Conservation (phyloP, 306 rosid species). For the Acacia crassicarpa region DNA sequence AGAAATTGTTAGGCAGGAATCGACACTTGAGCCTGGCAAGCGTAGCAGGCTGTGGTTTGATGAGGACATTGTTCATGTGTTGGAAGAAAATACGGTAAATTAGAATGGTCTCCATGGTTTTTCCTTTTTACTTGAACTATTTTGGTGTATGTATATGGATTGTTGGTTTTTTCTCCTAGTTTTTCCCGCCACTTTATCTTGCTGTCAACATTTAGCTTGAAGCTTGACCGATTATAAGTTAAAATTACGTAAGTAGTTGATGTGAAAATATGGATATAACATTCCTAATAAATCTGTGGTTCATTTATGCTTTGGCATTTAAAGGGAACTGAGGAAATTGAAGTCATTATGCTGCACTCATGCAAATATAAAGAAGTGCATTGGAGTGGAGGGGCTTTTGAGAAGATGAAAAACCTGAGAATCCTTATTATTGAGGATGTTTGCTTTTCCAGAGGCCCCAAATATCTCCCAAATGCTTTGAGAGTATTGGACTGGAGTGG, state of each 20-base stretch:
- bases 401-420: neutral
- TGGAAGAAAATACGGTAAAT: slow-evolving; percentile 9
- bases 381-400: neutral
- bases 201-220: neutral
- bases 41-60: neutral
- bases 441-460: neutral
- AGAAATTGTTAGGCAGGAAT: too few relatives aligned
- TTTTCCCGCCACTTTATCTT: neutral
- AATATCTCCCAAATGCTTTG: slow-evolving; percentile 6
- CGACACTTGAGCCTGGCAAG: too few relatives aligned
- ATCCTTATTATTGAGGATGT: neutral
- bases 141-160: neutral
- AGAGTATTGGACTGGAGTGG: slow-evolving; percentile 1
- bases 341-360: neutral
- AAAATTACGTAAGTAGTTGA: neutral
- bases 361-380: neutral
- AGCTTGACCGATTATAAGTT: neutral
- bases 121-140: neutral
- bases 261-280: neutral
- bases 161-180: neutral
- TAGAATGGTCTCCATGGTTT: neutral
- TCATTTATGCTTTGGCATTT: neutral
- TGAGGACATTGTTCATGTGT: slow-evolving; percentile 21
- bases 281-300: neutral
- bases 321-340: neutral